phyloP scores from a whole-genome alignment of 2,329 filamentous ascomycete genomes.

The Exophiala viscosa region DNA sequence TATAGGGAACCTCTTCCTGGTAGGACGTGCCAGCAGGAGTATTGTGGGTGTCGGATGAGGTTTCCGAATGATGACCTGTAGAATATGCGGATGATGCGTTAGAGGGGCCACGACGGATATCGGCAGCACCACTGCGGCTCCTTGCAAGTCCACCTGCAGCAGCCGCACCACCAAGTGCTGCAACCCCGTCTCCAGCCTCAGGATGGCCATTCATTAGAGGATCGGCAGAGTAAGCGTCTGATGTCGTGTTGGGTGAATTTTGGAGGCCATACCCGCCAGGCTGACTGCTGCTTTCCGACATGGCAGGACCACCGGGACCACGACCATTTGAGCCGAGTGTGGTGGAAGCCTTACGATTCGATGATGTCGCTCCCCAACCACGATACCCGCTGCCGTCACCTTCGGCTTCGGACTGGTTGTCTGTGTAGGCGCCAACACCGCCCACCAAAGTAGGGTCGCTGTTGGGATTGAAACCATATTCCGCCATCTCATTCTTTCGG shows the following conservation, averaged over 20 bases:
- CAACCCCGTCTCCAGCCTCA: slow-evolving; percentile 34
- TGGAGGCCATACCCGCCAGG: slow-evolving; percentile 50
- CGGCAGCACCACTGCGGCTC: slow-evolving; percentile 47
- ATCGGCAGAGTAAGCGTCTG: slow-evolving; percentile 68
- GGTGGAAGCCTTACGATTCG: slow-evolving; percentile 79
- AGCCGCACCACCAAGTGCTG: slow-evolving; percentile 60
- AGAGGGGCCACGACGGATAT: slow-evolving; percentile 83
- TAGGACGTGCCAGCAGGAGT: slow-evolving; percentile 48
- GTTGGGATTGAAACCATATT: slow-evolving; percentile 98
- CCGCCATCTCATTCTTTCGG: slow-evolving; percentile 91
- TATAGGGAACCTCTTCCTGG: slow-evolving; percentile 55
- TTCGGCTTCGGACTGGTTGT: slow-evolving; percentile 67
- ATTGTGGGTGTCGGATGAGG: slow-evolving; percentile 49
- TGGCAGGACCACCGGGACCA: slow-evolving; percentile 52
- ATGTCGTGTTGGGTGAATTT: slow-evolving; percentile 63
- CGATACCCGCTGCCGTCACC: slow-evolving; percentile 82
- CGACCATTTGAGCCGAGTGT: slow-evolving; percentile 71
- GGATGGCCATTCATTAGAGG: slow-evolving; percentile 44
- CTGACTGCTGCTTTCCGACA: slow-evolving; percentile 66
- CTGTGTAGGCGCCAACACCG: slow-evolving; percentile 46
- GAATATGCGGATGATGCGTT: slow-evolving; percentile 97
- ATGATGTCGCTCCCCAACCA: slow-evolving; percentile 82
- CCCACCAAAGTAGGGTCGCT: slow-evolving; percentile 76
- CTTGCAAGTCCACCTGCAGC: slow-evolving; percentile 13
- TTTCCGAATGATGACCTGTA: slow-evolving; percentile 56